Base-by-base conservation (phyloP, 1,284 basidiomycete species). In the Melampsora larici-populina region DNA sequence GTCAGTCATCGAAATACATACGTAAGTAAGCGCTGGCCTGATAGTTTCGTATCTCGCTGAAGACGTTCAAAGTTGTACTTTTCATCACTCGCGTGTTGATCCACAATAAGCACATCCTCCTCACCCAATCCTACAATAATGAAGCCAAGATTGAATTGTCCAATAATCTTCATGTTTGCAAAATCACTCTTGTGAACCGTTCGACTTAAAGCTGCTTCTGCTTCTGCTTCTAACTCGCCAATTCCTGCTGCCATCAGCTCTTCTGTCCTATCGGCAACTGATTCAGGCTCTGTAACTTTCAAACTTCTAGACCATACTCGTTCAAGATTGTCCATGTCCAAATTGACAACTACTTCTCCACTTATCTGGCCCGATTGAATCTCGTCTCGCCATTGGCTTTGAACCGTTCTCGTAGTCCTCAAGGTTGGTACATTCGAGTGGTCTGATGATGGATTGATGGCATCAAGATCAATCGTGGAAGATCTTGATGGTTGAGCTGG, bases 21-120 rank as follows among this genome's bases (percentile, higher is more conserved):
- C 91, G 87, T 87, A 81, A 96, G 89, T 11, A 99, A 86, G 78
- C 87, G 89, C 82, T 99, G 96, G 4, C 91, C 92, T 80, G 92
- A 88, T 76, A 99, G 95, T 78, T 87, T 88, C 2, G 94, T 97
- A 33, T 90, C 92, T 79, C 88, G 87, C 84, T 98, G 96, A 78
- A 99, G 85, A 2, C 89, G 91, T 86, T 99, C 96, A 83, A 98
- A 99, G 83, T 98, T 99, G 86, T 91, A 98, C 86, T 99, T 99
- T 85, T 99, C 97, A 84, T 99, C 96, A 21, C 86, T 85, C 1
- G 87, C 87, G 82, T 88, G 92, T 82, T 93, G 91, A 82, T 95
- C 94, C 29, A 98, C 88, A 80, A 99, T 95, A 84, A 98, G 97
- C 65, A 99, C 85, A 24, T 79, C 76, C 60, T 78, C 80, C 55